A percentile compares a stretch with the other conserved stretches of the same genome.
phyloP scores from a whole-genome alignment of 352 stramenopile genomes.

The Phytopythium oedochilum region DNA sequence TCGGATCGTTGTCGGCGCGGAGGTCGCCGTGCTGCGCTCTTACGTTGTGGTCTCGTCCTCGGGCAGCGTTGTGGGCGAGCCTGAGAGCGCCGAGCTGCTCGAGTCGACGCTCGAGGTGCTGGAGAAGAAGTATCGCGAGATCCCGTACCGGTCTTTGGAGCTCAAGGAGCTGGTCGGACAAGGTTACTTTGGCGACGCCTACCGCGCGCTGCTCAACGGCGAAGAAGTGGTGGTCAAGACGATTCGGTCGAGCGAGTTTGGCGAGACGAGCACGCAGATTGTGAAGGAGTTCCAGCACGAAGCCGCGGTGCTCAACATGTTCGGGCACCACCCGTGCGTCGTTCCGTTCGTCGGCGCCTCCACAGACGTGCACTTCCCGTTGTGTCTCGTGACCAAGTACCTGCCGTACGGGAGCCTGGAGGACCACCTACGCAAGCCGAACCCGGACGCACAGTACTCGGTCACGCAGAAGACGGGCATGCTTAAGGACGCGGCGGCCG shows the following conservation, averaged over 20 bases:
- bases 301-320: conserved; percentile 75
- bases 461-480: conserved; percentile 49
- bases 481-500: conserved; percentile 66
- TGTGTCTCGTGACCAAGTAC: conserved; percentile 72
- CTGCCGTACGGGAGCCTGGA: conserved; percentile 68
- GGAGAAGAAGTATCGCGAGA: conserved; percentile 70
- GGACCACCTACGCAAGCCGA: conserved; percentile 48
- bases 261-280: conserved; percentile 68
- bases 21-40: conserved; percentile 63
- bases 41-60: conserved; percentile 60
- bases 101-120: conserved; percentile 66
- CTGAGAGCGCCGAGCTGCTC: conserved; percentile 43
- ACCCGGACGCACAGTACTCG: conserved; percentile 19
- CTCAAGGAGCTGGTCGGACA: conserved; percentile 72
- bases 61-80: conserved; percentile 25
- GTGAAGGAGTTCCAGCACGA: conserved; percentile 82
- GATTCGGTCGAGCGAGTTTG: conserved; percentile 69
- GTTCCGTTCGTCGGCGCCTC: conserved; percentile 79
- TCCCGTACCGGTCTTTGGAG: conserved; percentile 57
- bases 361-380: conserved; percentile 57
- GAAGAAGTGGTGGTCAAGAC: conserved; percentile 82
- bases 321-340: conserved; percentile 76
- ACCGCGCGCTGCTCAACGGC: conserved; percentile 51
- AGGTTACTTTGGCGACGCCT: conserved; percentile 79
- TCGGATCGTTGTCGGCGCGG: conserved; percentile 59